Evolutionary conservation across 176 grass and related monocot genomes (phyloP), one percentile per base, ranked within the genome.

Genomic region (Juncus effusus): DNA sequence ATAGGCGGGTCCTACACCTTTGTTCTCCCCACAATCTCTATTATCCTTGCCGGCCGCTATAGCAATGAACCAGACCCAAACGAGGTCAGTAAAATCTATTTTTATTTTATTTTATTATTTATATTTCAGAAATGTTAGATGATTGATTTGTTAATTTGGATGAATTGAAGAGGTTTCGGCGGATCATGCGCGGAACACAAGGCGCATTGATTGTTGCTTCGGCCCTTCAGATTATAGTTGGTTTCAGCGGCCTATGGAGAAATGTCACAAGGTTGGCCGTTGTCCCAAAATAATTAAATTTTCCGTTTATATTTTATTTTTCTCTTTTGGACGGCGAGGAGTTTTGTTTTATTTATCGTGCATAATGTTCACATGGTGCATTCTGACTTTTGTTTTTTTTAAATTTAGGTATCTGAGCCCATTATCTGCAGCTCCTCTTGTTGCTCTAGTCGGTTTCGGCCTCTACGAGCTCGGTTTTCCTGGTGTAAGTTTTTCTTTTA

Each of bases 381-480:
- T 37, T 53, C 2, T 59, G 58, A 47, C 4, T 36, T 40, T 65
- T 3, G 9, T 61, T 28, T 40, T 61, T 61, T 59, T 79, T 80
- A 58, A 3, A 42, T 80, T 64, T 75, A 97, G 94, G 78, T 99
- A 91, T 64, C 78, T 99, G 45, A 99, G 89, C 82, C 95, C 95
- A 47, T 38, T 99, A 35, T 86, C 95, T 62, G 89, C 86, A 69
- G 83, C 85, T 76, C 95, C 95, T 81, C 68, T 99, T 19, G 81
- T 99, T 59, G 78, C 86, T 3, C 76, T 99, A 37, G 89, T 81
- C 64, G 89, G 95, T 4, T 77, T 90, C 84, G 95, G 95, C 15
- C 83, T 99, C 16, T 99, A 99, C 74, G 95, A 99, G 80, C 76
- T 99, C 55, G 95, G 89, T 16, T 99, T 99, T 78, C 95, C 95